Evolutionary conservation across 257 asterid genomes (phyloP).

Genomic region (Nicotiana undulata): DNA sequence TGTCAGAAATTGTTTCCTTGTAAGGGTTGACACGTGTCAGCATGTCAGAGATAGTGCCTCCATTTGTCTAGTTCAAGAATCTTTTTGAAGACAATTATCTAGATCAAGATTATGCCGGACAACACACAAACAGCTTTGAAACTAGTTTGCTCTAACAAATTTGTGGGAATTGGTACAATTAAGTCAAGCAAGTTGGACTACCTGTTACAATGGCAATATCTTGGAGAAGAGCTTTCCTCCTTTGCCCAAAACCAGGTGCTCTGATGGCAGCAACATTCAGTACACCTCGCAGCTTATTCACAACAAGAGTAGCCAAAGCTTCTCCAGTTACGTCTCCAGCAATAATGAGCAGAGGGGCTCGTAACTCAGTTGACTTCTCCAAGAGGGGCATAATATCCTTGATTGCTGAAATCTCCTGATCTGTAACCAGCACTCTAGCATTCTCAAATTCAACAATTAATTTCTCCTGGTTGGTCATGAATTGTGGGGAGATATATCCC

Average conservation of each 20-base stretch:
- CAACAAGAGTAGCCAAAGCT: constrained; percentile 96
- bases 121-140: neutral
- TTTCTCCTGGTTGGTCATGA: constrained; percentile 93
- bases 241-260: constrained; percentile 94
- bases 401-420: constrained; percentile 79
- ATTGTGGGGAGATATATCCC: constrained; percentile 92
- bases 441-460: constrained; percentile 81
- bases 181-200: constrained; percentile 6
- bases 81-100: neutral
- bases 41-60: too few species aligned
- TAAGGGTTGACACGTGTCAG: too few species aligned
- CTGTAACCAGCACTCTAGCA: constrained; percentile 72
- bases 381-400: constrained; percentile 87
- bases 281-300: constrained; percentile 87
- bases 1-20: neutral
- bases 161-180: neutral
- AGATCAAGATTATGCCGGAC: neutral
- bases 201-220: constrained; percentile 96
- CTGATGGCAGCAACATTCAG: constrained; percentile 93
- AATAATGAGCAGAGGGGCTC: constrained; percentile 75
- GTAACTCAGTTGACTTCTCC: constrained; percentile 77
- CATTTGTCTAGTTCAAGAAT: neutral
- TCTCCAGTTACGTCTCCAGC: constrained; percentile 95
- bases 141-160: neutral
- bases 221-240: constrained; percentile 94